These are phyloP conservation scores for Lumnitzera littorea DNA, from an alignment of 345 rosid genomes.

Conservation along the genomic window DNA sequence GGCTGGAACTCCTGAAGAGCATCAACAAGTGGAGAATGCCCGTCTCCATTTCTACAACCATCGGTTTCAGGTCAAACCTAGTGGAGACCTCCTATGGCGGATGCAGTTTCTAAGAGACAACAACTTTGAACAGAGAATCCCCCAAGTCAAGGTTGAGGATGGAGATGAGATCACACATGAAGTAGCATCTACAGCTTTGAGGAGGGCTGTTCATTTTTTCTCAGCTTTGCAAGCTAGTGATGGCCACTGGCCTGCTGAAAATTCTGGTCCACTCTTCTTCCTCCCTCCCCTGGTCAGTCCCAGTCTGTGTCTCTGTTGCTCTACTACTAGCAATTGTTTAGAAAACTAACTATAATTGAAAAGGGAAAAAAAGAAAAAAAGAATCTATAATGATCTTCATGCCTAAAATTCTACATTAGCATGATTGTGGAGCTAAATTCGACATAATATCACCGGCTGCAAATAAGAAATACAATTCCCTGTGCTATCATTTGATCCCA, in stretches of 20 bases:
- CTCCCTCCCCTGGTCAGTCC: slow-evolving; percentile 20
- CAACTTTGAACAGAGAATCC: slow-evolving; percentile 20
- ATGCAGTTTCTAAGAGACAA: slow-evolving; percentile 25
- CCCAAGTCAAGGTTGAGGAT: slow-evolving; percentile 20
- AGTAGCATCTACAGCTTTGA: slow-evolving; percentile 16
- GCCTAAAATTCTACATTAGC: no score
- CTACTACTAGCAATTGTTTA: no score
- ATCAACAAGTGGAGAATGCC: slow-evolving; percentile 12
- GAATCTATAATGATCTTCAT: no score
- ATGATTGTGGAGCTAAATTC: no score
- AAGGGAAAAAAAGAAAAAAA: no score
- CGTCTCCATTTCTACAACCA: slow-evolving; percentile 19
- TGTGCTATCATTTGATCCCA: no score
- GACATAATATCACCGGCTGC: no score
- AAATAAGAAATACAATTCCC: no score
- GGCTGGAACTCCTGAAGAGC: slow-evolving; percentile 13
- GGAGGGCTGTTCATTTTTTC: slow-evolving; percentile 25
- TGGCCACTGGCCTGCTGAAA: slow-evolving; percentile 39
- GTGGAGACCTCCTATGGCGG: slow-evolving; percentile 23
- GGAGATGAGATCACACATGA: slow-evolving; percentile 26
- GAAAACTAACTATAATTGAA: no score
- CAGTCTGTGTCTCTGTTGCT: background rate
- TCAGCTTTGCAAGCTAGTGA: slow-evolving; percentile 30
- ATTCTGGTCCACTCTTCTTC: slow-evolving; percentile 29
- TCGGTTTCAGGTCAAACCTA: slow-evolving; percentile 13